Evolutionary conservation across 176 grass and related monocot genomes (phyloP).

Genomic region (Secale cereale): DNA sequence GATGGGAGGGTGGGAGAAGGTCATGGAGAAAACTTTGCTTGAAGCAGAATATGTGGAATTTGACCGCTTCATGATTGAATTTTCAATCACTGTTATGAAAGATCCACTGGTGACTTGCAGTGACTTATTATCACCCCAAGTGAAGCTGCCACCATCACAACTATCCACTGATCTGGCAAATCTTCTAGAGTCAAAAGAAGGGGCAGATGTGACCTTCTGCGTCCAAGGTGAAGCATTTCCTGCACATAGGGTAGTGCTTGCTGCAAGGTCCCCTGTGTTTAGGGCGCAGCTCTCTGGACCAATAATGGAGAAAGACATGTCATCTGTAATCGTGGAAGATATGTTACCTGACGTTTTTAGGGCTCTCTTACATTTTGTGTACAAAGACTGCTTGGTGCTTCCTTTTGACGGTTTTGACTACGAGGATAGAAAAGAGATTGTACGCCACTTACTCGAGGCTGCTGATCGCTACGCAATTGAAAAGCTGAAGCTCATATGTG

Average conservation of each 20-base stretch:
- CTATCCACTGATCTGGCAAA: neutral
- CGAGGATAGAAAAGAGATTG: neutral
- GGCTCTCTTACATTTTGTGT: neutral
- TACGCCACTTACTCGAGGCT: neutral
- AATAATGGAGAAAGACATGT: neutral
- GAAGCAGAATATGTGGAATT: neutral
- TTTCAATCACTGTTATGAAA: neutral
- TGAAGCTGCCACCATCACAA: neutral
- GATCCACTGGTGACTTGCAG: neutral
- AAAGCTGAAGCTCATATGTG: constrained; percentile 6
- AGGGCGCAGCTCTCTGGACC: neutral
- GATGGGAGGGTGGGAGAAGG: neutral
- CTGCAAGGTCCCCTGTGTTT: neutral
- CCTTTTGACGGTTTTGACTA: neutral
- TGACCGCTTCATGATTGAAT: neutral
- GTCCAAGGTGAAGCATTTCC: neutral
- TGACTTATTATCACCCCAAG: neutral
- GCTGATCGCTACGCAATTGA: constrained; percentile 21
- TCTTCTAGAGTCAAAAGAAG: neutral
- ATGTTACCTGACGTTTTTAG: neutral
- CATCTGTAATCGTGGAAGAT: neutral
- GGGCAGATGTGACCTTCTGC: neutral
- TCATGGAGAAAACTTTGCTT: neutral
- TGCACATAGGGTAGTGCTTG: neutral
- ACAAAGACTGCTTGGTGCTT: neutral